Base-by-base conservation (phyloP, 148 eudicot species). In the Vaccinium myrtillus region DNA sequence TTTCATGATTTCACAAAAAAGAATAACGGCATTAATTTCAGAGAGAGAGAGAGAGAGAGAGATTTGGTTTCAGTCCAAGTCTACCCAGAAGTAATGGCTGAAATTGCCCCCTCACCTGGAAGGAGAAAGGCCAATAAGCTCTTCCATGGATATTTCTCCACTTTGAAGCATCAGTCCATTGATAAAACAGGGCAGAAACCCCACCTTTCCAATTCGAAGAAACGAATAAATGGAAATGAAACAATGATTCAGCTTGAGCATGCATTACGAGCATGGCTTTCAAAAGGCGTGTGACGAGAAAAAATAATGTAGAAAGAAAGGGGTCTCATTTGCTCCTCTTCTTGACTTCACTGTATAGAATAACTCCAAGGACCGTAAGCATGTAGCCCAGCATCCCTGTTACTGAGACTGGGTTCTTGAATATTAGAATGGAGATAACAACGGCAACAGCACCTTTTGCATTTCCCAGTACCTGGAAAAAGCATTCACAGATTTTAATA, bases 391-490 rank as follows among this genome's bases (percentile, higher is more conserved):
- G 89, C 94, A 94, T 94, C 82, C 97, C 94, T n/a, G 97, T 92
- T 27, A 90, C 88, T 79, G 97, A 94, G 25, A 92, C 93, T 2
- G 95, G 97, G 79, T 94, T 94, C 86, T 82, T 94, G 78, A 94
- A 94, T 87, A 94, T 94, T 87, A 92, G 86, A 58, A 94, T 92
- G 25, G 97, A 94, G 85, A 94, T 81, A 8, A 94, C 95, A 73
- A 94, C 97, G 7, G 97, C 94, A 32, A 94, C 94, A 39, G 94
- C 97, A 54, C 97, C 97, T 87, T 92, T 94, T 9, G 97, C 97
- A 84, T 94, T 94, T 84, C 97, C 97, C 78, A 94, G 87, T 49
- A 88, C 90, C 90, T 88, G 80, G 11, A 61, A 48, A 65, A 69
- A 27, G 81, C 46, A 32, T 36, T 8, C 16, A 74, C 14, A 21